Evolutionary conservation across 768 basidiomycete genomes (phyloP), one percentile per base, ranked within the genome.

Genomic region (Tubosaeta brunneosetosa): DNA sequence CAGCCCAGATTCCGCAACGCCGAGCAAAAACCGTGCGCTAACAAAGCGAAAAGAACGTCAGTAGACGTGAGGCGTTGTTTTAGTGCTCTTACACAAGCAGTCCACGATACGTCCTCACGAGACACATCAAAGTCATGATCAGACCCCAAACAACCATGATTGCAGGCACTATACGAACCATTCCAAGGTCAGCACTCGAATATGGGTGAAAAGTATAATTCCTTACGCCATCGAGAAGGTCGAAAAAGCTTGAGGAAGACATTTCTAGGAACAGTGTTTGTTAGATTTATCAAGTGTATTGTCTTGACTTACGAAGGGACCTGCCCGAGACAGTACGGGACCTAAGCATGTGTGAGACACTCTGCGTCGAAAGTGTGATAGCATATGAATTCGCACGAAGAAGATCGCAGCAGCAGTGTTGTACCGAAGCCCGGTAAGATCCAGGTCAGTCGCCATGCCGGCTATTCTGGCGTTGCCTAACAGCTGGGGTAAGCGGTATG

Each of bases 1-100:
- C 10, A 77, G 56, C 41, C 80, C 79, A 29, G 73, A 69, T 55
- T 79, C 79, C 19, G 75, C 66, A 37, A 77, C 50, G 16, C 78
- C 79, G 12, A 80, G 71, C 60, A 79, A 74, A 46, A 73, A 7
- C 13, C 77, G 66, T 19, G 67, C 63, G 8, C 73, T 77, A 50
- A 25, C 1, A 12, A 12, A 16, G 6, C 26, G 4, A 47, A 36
- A 50, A 22, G 6, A 32, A 17, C 3, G 12, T 65, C 43, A 63
- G 53, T 26, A 4, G 26, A 22, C 5, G 3, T 27, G 6, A 12
- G 7, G 6, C 19, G 16, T 0, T 10, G 29, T 14, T 19, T 40
- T 25, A 10, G 10, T 38, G 29, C 9, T 12, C 74, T 52, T 56
- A 75, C 71, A 53, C 59, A 25, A 67, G 27, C 5, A 69, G 60